These are phyloP conservation scores for Flaveria linearis DNA, from an alignment of 129 eudicot genomes.

Conservation along the genomic window DNA sequence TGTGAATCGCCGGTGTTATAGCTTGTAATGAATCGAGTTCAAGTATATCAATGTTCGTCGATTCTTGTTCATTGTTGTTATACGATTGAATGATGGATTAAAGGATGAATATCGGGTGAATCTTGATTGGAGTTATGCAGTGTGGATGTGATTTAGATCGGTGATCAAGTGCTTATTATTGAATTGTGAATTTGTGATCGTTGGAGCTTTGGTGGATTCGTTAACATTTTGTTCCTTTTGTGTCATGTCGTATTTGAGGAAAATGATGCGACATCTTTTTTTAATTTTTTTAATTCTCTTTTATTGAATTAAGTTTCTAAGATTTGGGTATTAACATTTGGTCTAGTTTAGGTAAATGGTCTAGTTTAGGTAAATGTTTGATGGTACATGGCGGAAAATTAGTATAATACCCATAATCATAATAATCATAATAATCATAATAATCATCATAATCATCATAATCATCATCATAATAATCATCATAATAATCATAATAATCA, in stretches of 20 bases:
- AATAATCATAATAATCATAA: too few species aligned
- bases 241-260: background rate
- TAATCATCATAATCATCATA: too few species aligned
- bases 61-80: conserved; percentile 38
- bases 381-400: background rate
- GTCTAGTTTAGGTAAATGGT: too few species aligned
- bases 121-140: too few species aligned
- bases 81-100: background rate
- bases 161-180: background rate
- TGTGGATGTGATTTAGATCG: conserved; percentile 5
- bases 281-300: background rate
- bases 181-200: background rate
- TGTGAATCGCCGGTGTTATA: conserved; percentile 20
- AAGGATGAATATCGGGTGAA: background rate
- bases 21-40: conserved; percentile 29
- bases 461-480: too few species aligned
- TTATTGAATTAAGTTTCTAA: background rate
- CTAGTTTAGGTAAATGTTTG: background rate
- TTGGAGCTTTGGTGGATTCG: background rate
- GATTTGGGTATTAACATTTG: too few species aligned
- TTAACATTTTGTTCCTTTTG: background rate
- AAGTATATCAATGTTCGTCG: conserved; percentile 26
- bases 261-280: background rate
- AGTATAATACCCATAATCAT: too few species aligned
- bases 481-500: too few species aligned